Conservation (phyloP, 306 rosid species). For the Echinosophora koreensis region DNA sequence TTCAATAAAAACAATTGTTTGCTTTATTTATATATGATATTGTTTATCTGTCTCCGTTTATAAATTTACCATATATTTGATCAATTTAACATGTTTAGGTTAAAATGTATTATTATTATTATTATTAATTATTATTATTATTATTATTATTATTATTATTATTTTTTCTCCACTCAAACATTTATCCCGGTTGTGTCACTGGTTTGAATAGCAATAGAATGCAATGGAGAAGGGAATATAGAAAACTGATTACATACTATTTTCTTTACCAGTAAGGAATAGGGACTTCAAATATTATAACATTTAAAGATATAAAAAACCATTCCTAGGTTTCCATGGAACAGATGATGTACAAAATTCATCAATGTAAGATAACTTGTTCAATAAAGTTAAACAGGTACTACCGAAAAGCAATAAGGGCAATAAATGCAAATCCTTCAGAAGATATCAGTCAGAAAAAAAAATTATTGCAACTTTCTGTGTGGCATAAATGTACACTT, state of each 20-base stretch:
- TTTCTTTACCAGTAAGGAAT: background rate
- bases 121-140: background rate
- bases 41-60: background rate
- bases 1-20: background rate
- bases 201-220: slow-evolving; percentile 15
- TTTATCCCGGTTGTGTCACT: background rate
- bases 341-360: slow-evolving; percentile 13
- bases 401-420: slow-evolving; percentile 6
- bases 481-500: slow-evolving; percentile 23
- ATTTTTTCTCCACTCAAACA: background rate
- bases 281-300: background rate
- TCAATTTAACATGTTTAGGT: background rate
- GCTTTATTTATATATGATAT: background rate
- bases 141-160: background rate
- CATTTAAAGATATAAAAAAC: slow-evolving; percentile 25
- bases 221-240: slow-evolving; percentile 15
- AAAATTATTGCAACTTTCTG: slow-evolving; percentile 9
- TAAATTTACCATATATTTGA: background rate
- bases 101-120: background rate
- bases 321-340: slow-evolving; percentile 10
- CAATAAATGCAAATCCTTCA: slow-evolving; percentile 31
- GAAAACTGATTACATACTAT: background rate
- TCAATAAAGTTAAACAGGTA: background rate
- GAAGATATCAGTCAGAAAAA: slow-evolving; percentile 11
- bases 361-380: slow-evolving; percentile 10